Percentiles rank a stretch among this genome's conserved stretches.
These are phyloP conservation scores for Phaeophleospora eucalypticola DNA, from an alignment of 2,329 filamentous ascomycete species.

Conservation along the genomic window DNA sequence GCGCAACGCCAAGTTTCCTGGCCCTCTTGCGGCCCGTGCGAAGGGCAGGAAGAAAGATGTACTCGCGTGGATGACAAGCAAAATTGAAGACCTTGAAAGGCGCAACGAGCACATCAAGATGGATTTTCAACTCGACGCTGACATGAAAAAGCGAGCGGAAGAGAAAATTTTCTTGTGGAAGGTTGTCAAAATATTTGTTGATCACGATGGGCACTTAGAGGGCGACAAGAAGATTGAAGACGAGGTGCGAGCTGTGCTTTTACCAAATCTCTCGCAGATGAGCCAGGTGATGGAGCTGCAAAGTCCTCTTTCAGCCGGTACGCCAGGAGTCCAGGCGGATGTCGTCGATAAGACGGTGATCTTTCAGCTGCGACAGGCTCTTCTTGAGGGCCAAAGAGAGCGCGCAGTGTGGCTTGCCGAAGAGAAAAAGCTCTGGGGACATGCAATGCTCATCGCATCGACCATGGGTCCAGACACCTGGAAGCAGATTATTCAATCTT, in stretches of 20 bases:
- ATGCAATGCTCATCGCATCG: slow-evolving; percentile 86
- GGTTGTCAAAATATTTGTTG: slow-evolving; percentile 73
- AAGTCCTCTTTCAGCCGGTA: slow-evolving; percentile 21
- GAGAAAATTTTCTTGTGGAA: slow-evolving; percentile 88
- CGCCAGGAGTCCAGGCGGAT: slow-evolving; percentile 49
- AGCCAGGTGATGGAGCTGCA: slow-evolving; percentile 35
- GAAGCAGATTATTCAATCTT: slow-evolving; percentile 91
- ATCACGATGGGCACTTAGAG: slow-evolving; percentile 79
- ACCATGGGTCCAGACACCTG: slow-evolving; percentile 71
- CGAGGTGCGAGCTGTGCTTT: slow-evolving; percentile 69
- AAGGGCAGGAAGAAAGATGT: slow-evolving; percentile 97
- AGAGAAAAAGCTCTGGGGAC: slow-evolving; percentile 91
- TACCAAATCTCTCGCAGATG: slow-evolving; percentile 50
- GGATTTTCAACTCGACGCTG: slow-evolving; percentile 50
- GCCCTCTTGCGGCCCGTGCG: slow-evolving; percentile 79
- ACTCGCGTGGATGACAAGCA: slow-evolving; percentile 70
- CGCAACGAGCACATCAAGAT: slow-evolving; percentile 43
- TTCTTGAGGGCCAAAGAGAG: slow-evolving; percentile 79
- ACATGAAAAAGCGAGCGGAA: slow-evolving; percentile 65
- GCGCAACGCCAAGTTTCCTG: slow-evolving; percentile 75
- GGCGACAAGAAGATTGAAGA: slow-evolving; percentile 67
- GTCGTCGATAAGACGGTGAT: slow-evolving; percentile 65
- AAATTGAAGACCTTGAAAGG: slow-evolving; percentile 69
- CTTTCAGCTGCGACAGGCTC: slow-evolving; percentile 65
- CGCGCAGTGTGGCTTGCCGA: slow-evolving; percentile 91